Evolutionary conservation across 2,329 filamentous ascomycete genomes (phyloP).

Genomic region (Beauveria australis): DNA sequence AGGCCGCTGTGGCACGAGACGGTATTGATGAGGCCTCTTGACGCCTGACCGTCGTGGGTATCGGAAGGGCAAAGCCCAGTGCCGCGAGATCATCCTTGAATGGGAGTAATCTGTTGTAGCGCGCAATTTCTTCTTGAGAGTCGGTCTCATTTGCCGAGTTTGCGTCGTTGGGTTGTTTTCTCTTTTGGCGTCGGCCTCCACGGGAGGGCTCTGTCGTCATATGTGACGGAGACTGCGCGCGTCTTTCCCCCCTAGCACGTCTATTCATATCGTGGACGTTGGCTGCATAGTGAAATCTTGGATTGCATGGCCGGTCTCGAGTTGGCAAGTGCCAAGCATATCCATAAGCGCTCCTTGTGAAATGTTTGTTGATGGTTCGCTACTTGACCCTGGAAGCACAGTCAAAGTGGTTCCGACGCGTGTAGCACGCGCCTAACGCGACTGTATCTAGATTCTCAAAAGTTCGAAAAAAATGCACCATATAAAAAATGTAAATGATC

Average conservation of each 20-base stretch:
- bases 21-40: not conserved
- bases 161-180: not conserved
- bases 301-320: too few relatives aligned
- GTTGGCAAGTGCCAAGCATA: too few relatives aligned
- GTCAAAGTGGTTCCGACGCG: not conserved
- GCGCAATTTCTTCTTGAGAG: not conserved
- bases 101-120: not conserved
- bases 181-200: not conserved
- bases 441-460: not conserved
- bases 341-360: too few relatives aligned
- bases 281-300: not conserved
- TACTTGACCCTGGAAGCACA: too few relatives aligned
- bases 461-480: too few relatives aligned
- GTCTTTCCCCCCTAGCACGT: not conserved
- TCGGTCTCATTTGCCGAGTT: not conserved
- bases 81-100: not conserved
- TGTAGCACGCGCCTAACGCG: not conserved
- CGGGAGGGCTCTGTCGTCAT: not conserved
- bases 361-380: too few relatives aligned
- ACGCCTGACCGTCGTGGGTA: not conserved
- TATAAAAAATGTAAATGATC: too few relatives aligned
- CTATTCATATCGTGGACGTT: not conserved
- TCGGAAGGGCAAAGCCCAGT: not conserved
- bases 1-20: not conserved
- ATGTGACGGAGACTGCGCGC: not conserved